Evolutionary conservation across 1,139 yeast species (phyloP), one percentile per base, ranked within the genome.

Genomic region (Geotrichum cucujoidarum): DNA sequence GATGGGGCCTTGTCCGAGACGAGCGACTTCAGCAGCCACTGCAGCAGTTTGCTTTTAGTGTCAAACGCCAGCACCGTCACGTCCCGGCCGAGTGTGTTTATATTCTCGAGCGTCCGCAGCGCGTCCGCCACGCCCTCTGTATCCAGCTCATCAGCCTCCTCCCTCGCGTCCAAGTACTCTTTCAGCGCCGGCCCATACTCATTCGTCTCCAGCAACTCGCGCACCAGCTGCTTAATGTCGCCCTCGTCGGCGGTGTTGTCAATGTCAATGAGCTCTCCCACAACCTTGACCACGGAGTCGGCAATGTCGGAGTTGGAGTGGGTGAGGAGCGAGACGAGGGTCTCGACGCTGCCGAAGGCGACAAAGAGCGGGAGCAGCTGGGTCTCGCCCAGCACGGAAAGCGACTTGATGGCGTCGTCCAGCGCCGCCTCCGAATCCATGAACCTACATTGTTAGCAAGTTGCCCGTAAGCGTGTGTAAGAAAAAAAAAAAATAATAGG

Each of bases 301-400:
- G 61, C 62, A 32, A 69, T 64, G 34, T 66, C 69, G 11, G 57
- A 52, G 45, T 69, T 69, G 13, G 65, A 68, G 43, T 69, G 73
- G 14, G 13, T 32, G 21, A 68, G 40, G 16, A 67, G 48, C 2
- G 56, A 50, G 13, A 58, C 43, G 18, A 67, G 51, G 2, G 56
- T 49, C 4, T 51, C 59, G n/a, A 55, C 41, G 16, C 57, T 55
- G 8, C 59, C 60, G n/a, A 56, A 45, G 17, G 56, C 52, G 10
- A 59, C 48, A 16, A 65, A 51, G 4, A 57, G 59, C 1, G 56
- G 50, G 36, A 55, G 61, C 14, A 63, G 51, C 3, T 57, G 56
- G 0, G 64, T 47, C n/a, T 61, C 65, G 1, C 61, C 52, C 14
- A 68, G 42, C 4, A 63, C 59, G 1, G 71, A 60, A 8, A 70